phyloP scores from a whole-genome alignment of 1,284 basidiomycete genomes.

The Athelia psychrophila region DNA sequence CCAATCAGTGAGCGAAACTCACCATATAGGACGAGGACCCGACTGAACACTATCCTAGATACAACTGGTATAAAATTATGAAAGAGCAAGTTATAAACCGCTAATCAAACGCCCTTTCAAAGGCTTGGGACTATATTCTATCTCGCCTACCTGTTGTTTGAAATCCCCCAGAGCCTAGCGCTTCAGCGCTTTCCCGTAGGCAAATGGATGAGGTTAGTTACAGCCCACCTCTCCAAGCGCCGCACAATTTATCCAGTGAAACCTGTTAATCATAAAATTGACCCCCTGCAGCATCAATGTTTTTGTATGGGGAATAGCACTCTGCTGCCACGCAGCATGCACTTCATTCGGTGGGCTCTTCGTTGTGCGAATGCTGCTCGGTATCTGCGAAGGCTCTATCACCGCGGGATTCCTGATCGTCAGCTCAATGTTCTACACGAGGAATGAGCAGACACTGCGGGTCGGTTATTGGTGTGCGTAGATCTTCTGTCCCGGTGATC shows the following conservation, averaged over 20 bases:
- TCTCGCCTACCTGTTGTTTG: constrained; percentile 61
- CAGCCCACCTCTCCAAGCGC: no score
- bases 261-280: background rate
- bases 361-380: constrained; percentile 61
- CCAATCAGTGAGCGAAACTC: constrained; percentile 43
- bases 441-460: constrained; percentile 66
- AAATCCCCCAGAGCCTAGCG: constrained; percentile 73
- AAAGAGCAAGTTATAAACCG: background rate
- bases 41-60: constrained; percentile 25
- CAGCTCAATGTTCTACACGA: constrained; percentile 78
- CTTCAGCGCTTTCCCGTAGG: constrained; percentile 74
- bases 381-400: constrained; percentile 76
- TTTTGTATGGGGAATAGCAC: constrained; percentile 62
- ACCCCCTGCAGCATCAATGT: constrained; percentile 54
- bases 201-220: constrained; percentile 79
- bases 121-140: constrained; percentile 74
- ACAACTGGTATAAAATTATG: constrained; percentile 37
- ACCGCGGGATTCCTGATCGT: constrained; percentile 78
- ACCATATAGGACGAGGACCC: constrained; percentile 7
- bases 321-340: constrained; percentile 69
- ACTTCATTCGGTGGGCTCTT: constrained; percentile 69
- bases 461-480: constrained; percentile 77
- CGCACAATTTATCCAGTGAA: constrained; percentile 2
- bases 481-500: background rate
- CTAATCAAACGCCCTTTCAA: constrained; percentile 5